Conservation (phyloP, 805 yeast genomes). For the Phaffomyces thermotolerans region DNA sequence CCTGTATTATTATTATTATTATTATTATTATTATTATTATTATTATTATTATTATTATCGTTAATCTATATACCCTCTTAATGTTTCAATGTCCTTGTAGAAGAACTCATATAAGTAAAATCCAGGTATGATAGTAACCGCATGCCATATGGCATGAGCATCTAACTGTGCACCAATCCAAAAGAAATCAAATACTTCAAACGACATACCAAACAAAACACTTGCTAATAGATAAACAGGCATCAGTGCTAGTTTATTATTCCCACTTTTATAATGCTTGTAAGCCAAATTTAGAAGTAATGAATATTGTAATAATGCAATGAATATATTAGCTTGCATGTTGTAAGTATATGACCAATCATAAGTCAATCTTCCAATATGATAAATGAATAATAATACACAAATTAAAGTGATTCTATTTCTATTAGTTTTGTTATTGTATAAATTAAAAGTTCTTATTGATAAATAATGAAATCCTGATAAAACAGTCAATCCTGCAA, state of each 20-base stretch:
- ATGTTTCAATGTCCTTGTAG: slow-evolving; percentile 39
- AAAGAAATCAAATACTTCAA: slow-evolving; percentile 87
- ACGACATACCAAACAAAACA: slow-evolving; percentile 71
- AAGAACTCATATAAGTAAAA: slow-evolving; percentile 62
- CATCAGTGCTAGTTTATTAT: slow-evolving; percentile 26
- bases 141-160: slow-evolving; percentile 94
- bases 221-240: slow-evolving; percentile 46
- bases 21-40: no score
- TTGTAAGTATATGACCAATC: slow-evolving; percentile 92
- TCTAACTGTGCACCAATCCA: slow-evolving; percentile 65
- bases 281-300: slow-evolving; percentile 25
- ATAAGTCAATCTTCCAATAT: slow-evolving; percentile 53
- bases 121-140: slow-evolving; percentile 79
- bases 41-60: no score
- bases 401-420: slow-evolving; percentile 35
- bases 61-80: slow-evolving; percentile 15
- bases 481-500: slow-evolving; percentile 85
- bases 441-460: slow-evolving; percentile 54
- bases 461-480: slow-evolving; percentile 68
- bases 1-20: no score
- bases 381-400: slow-evolving; percentile 47
- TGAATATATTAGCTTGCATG: slow-evolving; percentile 79
- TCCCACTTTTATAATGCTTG: slow-evolving; percentile 23
- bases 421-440: slow-evolving; percentile 32
- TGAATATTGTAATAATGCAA: slow-evolving; percentile 71